phyloP scores from a whole-genome alignment of 306 rosid genomes.

The Sesbania bispinosa region DNA sequence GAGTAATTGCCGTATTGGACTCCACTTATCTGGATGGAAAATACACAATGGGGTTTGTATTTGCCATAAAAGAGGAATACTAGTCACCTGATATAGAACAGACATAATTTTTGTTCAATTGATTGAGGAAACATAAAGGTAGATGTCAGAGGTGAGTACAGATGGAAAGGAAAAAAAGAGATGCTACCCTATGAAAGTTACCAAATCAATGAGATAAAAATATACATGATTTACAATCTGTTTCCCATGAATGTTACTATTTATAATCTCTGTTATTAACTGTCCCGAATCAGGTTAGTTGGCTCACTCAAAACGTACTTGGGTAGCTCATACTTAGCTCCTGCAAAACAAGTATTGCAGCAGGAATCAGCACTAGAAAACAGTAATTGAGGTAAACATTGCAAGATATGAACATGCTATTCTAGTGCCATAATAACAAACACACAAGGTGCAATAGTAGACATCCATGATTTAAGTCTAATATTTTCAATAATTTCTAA shows the following conservation, averaged over 20 bases:
- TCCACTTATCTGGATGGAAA: conserved; percentile 1
- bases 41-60: conserved; percentile 18
- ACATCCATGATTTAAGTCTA: too few relatives aligned
- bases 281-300: conserved; percentile 82
- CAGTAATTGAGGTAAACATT: conserved; percentile 1
- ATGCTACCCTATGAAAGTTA: conserved; percentile 43
- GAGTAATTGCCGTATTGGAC: not conserved
- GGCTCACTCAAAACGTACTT: conserved; percentile 99
- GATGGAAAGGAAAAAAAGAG: conserved; percentile 32
- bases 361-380: conserved; percentile 9
- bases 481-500: not conserved
- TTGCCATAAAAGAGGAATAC: conserved; percentile 11
- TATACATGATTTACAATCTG: conserved; percentile 83
- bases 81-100: conserved; percentile 25
- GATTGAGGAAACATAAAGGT: conserved; percentile 36
- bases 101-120: conserved; percentile 27
- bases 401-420: not conserved
- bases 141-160: conserved; percentile 29
- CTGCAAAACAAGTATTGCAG: conserved; percentile 45
- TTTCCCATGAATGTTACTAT: conserved; percentile 38
- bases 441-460: not conserved
- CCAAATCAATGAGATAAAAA: conserved; percentile 53
- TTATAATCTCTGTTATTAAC: conserved; percentile 42
- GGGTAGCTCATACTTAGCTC: conserved; percentile 94
- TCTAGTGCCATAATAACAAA: not conserved